These are phyloP conservation scores for Xylaria palmicola DNA, from an alignment of 495 filamentous ascomycete species.

Conservation along the genomic window DNA sequence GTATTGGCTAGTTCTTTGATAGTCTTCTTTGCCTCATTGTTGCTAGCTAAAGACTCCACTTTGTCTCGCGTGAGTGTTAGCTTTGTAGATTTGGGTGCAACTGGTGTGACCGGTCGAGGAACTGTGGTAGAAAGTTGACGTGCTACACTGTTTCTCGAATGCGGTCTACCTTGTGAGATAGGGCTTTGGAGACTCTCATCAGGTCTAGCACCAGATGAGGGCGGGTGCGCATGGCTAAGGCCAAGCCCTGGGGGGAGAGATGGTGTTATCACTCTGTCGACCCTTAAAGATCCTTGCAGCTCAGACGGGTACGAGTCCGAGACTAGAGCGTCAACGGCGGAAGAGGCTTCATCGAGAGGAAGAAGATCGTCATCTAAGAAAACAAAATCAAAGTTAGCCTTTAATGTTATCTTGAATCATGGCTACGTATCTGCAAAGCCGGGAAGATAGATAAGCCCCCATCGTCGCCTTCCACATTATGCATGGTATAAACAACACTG, in stretches of 20 bases:
- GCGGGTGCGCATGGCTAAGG: conserved; percentile 54
- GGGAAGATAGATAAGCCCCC: conserved; percentile 41
- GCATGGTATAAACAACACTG: conserved; percentile 37
- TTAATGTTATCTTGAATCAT: conserved; percentile 23
- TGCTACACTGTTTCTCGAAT: conserved; percentile 6
- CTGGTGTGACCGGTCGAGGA: conserved; percentile 28
- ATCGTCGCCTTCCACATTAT: conserved; percentile 55
- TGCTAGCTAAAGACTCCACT: conserved; percentile 17
- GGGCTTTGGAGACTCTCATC: conserved; percentile 21
- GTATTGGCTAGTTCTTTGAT: conserved; percentile 46
- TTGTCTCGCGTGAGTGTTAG: conserved; percentile 22
- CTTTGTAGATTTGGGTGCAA: conserved; percentile 14
- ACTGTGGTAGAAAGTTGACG: conserved; percentile 15
- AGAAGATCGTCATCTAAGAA: conserved; percentile 48
- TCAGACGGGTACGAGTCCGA: conserved; percentile 43
- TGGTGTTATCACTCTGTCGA: conserved; percentile 49
- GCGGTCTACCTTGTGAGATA: conserved; percentile 9
- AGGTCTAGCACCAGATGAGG: conserved; percentile 16
- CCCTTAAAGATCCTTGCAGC: conserved; percentile 41
- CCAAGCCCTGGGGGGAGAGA: conserved; percentile 67
- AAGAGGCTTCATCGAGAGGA: conserved; percentile 52
- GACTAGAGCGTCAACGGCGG: conserved; percentile 57
- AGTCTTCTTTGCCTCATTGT: conserved; percentile 45
- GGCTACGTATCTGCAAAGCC: conserved; percentile 27
- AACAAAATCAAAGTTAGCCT: conserved; percentile 36